These are phyloP conservation scores for Raphanus raphanistrum DNA, from an alignment of 345 rosid species.

Conservation along the genomic window DNA sequence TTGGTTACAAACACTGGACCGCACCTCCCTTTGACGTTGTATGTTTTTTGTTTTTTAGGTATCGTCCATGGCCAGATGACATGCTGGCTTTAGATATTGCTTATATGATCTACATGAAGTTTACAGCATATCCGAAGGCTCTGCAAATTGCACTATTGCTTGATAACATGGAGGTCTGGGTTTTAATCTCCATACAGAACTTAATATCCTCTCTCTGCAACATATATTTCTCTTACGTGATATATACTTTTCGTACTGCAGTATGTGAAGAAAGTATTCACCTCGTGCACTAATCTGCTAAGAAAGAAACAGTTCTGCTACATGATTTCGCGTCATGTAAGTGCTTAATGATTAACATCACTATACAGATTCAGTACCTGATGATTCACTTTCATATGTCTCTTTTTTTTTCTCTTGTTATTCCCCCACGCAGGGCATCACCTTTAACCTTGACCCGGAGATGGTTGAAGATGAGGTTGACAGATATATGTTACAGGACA, in stretches of 20 bases:
- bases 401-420: background rate
- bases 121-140: conserved; percentile 73
- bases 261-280: conserved; percentile 78
- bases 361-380: background rate
- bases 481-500: background rate
- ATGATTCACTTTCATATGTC: background rate
- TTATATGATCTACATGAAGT: conserved; percentile 73
- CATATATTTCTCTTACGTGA: background rate
- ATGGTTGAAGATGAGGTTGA: background rate
- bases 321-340: conserved; percentile 89
- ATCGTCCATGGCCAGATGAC: conserved; percentile 96
- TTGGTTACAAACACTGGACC: background rate
- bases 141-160: conserved; percentile 89
- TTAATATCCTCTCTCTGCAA: background rate
- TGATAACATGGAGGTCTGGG: conserved; percentile 74
- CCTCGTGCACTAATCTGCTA: conserved; percentile 62
- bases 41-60: conserved; percentile 49
- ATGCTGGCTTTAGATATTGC: conserved; percentile 68
- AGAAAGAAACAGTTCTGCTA: conserved; percentile 88
- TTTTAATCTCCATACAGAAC: background rate
- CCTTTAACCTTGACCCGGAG: background rate
- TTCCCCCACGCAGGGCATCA: background rate
- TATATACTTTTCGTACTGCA: conserved; percentile 39
- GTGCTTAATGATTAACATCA: conserved; percentile 32
- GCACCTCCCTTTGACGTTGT: background rate